Base-by-base conservation (phyloP, 805 yeast genomes). In the Cyberlindnera suaveolens region DNA sequence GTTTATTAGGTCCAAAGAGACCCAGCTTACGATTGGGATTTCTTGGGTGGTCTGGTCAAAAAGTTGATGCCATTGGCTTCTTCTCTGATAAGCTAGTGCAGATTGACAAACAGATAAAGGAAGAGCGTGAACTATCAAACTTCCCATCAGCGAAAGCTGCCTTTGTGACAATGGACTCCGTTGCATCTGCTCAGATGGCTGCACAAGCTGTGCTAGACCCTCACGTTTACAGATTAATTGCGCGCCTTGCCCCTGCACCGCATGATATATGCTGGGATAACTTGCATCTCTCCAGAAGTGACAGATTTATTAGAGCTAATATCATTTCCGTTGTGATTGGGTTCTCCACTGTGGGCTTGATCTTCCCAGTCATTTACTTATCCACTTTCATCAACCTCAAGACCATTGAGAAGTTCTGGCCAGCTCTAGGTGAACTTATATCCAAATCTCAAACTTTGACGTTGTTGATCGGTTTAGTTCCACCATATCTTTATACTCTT, bases 131-230 rank as follows among this genome's bases (percentile, higher is more conserved):
- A 31, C 68, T 66, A 18, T 70, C 79, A 36, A 80, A 81, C 44
- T 85, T 78, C 58, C 34, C 42, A 8, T 75, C 95, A 2, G 85
- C 95, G 1, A 84, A 90, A 19, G 82, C 91, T 3, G 97, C 98
- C 0, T 91, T 91, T 63, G 80, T 91, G 7, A 93, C 98, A 0
- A 85, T 91, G 96, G 91, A 86, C 51, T 77, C 93, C 0, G 97
- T 89, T 4, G 96, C 96, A 0, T 82, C 90, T 49, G 97, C 98
- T 4, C 99, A 91, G 62, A 83, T 89, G 87, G 82, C 91, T 31
- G 96, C 97, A 0, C 99, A 93, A 62, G 91, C 97, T 0, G 90
- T 91, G 0, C 62, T 93, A 43, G 96, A 90, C 58, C 97, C 97
- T 1, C 76, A 85, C 44, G 87, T 93, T 13, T 81, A 85, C 58